These are phyloP conservation scores for Rhodomyrtus psidioides DNA, from an alignment of 441 rosid genomes.

Conservation along the genomic window DNA sequence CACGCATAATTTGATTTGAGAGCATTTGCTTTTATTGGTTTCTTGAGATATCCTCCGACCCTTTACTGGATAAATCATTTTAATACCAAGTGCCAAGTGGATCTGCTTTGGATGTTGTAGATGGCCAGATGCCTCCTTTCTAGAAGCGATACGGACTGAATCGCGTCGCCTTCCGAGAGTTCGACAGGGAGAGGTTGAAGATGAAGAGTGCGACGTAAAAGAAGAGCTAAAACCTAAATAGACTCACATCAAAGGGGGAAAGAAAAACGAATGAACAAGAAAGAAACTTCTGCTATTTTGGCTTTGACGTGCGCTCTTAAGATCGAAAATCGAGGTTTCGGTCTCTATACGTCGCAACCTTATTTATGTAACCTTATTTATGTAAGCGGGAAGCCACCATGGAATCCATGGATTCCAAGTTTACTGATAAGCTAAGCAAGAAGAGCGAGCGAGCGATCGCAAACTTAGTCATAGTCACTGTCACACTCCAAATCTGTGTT, in stretches of 20 bases:
- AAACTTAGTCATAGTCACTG: background rate
- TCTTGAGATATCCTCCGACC: background rate
- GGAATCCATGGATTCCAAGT: background rate
- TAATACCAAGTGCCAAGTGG: background rate
- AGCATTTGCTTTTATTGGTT: accelerated
- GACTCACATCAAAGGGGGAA: background rate
- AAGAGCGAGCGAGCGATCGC: background rate
- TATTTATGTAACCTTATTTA: too few relatives aligned
- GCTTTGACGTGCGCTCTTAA: background rate
- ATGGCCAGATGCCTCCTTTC: background rate
- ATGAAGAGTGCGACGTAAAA: background rate
- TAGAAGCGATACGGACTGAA: background rate
- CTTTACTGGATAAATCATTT: background rate
- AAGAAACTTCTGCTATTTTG: background rate
- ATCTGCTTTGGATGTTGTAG: background rate
- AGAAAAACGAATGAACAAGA: background rate
- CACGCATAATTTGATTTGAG: background rate
- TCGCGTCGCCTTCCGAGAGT: background rate
- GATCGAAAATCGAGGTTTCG: background rate
- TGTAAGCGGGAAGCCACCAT: background rate
- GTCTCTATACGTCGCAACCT: background rate
- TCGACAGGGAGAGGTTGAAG: background rate
- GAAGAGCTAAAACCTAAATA: background rate
- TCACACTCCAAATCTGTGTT: background rate
- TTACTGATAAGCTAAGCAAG: background rate